A percentile compares a stretch with the other conserved stretches of the same genome.
Conservation (phyloP, 1,284 basidiomycete genomes). For the Rhodotorula sp. region DNA sequence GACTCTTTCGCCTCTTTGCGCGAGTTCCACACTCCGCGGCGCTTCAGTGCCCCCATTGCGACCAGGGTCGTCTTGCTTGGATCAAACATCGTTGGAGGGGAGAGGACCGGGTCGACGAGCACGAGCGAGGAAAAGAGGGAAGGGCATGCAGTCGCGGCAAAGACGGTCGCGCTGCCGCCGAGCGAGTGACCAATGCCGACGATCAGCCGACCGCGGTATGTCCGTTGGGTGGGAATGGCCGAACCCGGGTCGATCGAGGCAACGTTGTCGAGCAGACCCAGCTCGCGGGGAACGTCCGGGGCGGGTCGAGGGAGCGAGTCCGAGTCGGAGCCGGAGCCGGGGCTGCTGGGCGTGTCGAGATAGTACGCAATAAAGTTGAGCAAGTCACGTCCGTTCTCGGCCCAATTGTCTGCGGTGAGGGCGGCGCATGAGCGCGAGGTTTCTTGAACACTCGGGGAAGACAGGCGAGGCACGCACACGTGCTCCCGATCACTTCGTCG, state of each 20-base stretch:
- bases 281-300: background rate
- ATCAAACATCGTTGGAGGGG: constrained; percentile 40
- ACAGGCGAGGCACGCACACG: constrained; percentile 54
- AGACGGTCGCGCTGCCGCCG: constrained; percentile 59
- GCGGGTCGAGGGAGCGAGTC: background rate
- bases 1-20: constrained; percentile 62
- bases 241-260: constrained; percentile 10
- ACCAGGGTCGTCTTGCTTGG: background rate
- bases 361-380: constrained; percentile 65
- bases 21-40: constrained; percentile 37
- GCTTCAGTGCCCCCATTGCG: constrained; percentile 45
- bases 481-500: constrained; percentile 55
- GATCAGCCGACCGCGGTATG: constrained; percentile 48
- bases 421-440: background rate
- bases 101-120: constrained; percentile 75
- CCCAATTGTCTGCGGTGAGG: constrained; percentile 60
- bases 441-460: background rate
- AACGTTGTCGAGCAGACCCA: constrained; percentile 27
- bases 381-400: constrained; percentile 68
- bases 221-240: constrained; percentile 45
- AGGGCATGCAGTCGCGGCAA: constrained; percentile 56
- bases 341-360: constrained; percentile 51
- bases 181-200: constrained; percentile 77
- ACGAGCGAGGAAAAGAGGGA: constrained; percentile 68
- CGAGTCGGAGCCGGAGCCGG: background rate